Evolutionary conservation across 1,139 yeast species (phyloP), one percentile per base, ranked within the genome.

Genomic region (Pneumocystis sp.): DNA sequence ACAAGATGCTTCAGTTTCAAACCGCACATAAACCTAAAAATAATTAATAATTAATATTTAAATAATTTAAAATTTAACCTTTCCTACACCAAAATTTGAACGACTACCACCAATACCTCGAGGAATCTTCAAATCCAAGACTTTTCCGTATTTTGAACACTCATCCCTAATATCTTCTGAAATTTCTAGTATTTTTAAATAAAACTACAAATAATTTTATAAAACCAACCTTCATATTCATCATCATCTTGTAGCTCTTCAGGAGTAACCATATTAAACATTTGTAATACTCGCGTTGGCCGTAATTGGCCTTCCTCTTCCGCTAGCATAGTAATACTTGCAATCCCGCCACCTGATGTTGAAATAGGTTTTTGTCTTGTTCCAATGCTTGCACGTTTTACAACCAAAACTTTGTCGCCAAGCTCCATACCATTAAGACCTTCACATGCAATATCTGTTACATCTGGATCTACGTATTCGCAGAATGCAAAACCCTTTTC

Each of bases 191-290:
- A 7, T 19, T 25, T 35, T 7, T 61, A 37, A 37, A 42, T 25
- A 31, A 34, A 34, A n/a, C 19, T 7, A 61, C 15, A 34, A 42
- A 61, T 60, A n/a, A 17, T 29, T 15, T 17, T 21, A 12, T n/a
- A 25, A 8, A 29, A 61, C 65, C 29, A 60, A 63, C 64, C 62
- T 21, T 78, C 75, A 67, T 78, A 82, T 63, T 79, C 82, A 0
- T 74, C 74, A 63, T 81, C 83, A 64, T 84, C 83, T 31, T 80
- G 75, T 64, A 87, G 75, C 67, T 89, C 95, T 65, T 82, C 83
- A 0, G 86, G 81, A 0, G 86, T 81, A 0, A 88, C 81, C 59
- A 84, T 77, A 71, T 90, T 90, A 62, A 87, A 74, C 15, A 90
- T 74, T 68, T 86, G 84, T 35, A 90, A 73, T 0, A 87, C 90